Base-by-base conservation (phyloP, 108 stramenopile species). In the Tribonema minus region DNA sequence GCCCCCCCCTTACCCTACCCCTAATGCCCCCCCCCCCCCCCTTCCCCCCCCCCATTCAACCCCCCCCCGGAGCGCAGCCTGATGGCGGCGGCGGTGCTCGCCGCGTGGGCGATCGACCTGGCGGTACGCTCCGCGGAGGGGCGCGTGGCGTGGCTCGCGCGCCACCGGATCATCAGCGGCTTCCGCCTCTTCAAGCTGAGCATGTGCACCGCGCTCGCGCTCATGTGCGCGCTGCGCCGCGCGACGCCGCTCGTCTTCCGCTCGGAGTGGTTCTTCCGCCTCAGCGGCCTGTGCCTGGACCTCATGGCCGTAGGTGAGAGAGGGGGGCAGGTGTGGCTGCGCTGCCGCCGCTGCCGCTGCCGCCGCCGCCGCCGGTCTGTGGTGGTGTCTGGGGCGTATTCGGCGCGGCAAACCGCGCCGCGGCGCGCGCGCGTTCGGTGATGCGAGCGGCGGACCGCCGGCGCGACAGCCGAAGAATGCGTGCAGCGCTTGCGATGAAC, bases 181-280 rank as follows among this genome's bases (percentile, higher is more conserved):
- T 72, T 81, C 38, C 41, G 80, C 32, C 77, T 82, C 37, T 82
- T 82, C 79, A 71, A 82, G 64, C 58, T 82, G 61, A 38, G 71
- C 37, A 80, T 80, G 78, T 71, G 72, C 29, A 61, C 70, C 26
- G 77, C 77, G 26, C 64, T 82, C 25, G 68, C 78, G 39, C 37
- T 72, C 37, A 74, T 82, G 71, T 66, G 66, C 39, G 26, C 71
- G 33, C 70, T 82, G 25, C 77, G 79, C 1, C 58, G 81, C 62
- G 36, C 61, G 4, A 72, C 68, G 30, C 70, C 37, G 5, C 36
- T 71, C 37, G 71, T 46, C 12, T 79, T 71, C 71, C 32, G 61
- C 12, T 60, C 67, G 64, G 81, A 79, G 37, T 82, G 81, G 81
- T 82, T 82, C 81, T 68, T 72, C 78, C 27, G 81, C 23, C 81